Evolutionary conservation across 2,329 filamentous ascomycete species (phyloP).

Genomic region (Byssochlamys sp.): DNA sequence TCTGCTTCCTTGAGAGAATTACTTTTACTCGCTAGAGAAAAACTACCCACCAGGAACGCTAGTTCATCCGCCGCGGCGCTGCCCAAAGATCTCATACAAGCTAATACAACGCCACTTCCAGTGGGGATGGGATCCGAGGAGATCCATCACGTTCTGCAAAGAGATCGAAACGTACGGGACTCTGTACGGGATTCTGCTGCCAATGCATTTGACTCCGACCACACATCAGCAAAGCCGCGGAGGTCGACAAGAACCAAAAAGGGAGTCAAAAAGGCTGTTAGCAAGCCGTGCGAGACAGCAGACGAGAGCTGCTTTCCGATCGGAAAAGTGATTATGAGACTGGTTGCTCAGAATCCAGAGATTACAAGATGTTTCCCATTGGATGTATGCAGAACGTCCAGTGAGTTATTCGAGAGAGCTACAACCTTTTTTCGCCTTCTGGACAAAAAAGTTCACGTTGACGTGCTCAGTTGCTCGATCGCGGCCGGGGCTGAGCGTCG

Average conservation of each 20-base stretch:
- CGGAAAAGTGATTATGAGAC: constrained; percentile 9
- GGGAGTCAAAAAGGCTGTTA: too few relatives aligned
- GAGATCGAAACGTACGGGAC: too few relatives aligned
- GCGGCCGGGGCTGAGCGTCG: constrained; percentile 5
- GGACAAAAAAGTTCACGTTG: constrained; percentile 4
- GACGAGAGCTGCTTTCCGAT: too few relatives aligned
- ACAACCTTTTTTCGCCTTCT: constrained; percentile 11
- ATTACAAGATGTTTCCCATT: constrained; percentile 11
- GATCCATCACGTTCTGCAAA: too few relatives aligned
- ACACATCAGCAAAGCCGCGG: too few relatives aligned
- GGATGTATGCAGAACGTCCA: constrained; percentile 7
- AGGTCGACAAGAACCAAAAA: too few relatives aligned
- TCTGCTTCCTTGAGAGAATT: too few relatives aligned
- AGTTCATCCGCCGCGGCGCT: not conserved
- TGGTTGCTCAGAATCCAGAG: constrained; percentile 7
- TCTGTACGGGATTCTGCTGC: too few relatives aligned
- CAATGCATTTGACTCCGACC: too few relatives aligned
- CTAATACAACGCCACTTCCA: not conserved
- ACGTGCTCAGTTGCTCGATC: constrained; percentile 5
- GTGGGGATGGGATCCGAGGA: too few relatives aligned
- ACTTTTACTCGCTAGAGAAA: not conserved
- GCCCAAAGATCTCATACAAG: not conserved
- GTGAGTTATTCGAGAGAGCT: constrained; percentile 14
- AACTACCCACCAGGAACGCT: not conserved
- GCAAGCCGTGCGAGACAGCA: too few relatives aligned